Conservation (phyloP, 2,329 filamentous ascomycete genomes). For the Aspergillus pseudoterreus region DNA sequence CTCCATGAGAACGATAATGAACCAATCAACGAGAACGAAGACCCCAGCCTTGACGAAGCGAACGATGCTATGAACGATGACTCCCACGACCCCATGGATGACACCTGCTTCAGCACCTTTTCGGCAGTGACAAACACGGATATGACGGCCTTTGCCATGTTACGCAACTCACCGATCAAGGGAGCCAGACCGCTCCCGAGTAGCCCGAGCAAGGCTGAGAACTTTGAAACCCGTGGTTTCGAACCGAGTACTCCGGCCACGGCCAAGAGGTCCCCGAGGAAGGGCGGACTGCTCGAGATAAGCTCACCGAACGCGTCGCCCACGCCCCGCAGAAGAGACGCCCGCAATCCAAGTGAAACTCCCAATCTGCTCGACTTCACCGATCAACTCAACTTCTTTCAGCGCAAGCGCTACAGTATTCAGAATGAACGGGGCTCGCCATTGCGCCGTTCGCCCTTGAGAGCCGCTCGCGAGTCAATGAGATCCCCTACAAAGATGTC, state of each 20-base stretch:
- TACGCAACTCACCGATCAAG: constrained; percentile 62
- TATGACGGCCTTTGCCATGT: constrained; percentile 74
- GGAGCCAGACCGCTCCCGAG: constrained; percentile 35
- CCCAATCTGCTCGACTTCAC: constrained; percentile 87
- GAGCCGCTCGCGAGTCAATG: constrained; percentile 33
- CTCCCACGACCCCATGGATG: constrained; percentile 35
- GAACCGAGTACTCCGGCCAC: constrained; percentile 47
- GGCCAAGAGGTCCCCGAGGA: constrained; percentile 35
- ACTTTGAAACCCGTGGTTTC: constrained; percentile 12
- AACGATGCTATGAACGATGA: constrained; percentile 29
- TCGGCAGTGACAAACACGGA: constrained; percentile 75
- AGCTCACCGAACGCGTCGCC: constrained; percentile 34
- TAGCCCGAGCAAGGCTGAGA: constrained; percentile 33
- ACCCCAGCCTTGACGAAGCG: constrained; percentile 18
- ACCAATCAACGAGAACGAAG: constrained; percentile 19
- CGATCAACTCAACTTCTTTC: constrained; percentile 64
- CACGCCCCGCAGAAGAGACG: constrained; percentile 49
- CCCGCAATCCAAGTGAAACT: constrained; percentile 52
- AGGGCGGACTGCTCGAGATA: constrained; percentile 29
- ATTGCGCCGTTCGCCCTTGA: constrained; percentile 43
- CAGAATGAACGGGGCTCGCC: constrained; percentile 35
- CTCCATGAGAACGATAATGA: constrained; percentile 23
- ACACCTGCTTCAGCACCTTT: constrained; percentile 70
- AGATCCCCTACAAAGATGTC: constrained; percentile 55
- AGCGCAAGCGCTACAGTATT: constrained; percentile 46